Evolutionary conservation across 2,329 filamentous ascomycete species (phyloP).

Genomic region (Aspergillus ibericus): DNA sequence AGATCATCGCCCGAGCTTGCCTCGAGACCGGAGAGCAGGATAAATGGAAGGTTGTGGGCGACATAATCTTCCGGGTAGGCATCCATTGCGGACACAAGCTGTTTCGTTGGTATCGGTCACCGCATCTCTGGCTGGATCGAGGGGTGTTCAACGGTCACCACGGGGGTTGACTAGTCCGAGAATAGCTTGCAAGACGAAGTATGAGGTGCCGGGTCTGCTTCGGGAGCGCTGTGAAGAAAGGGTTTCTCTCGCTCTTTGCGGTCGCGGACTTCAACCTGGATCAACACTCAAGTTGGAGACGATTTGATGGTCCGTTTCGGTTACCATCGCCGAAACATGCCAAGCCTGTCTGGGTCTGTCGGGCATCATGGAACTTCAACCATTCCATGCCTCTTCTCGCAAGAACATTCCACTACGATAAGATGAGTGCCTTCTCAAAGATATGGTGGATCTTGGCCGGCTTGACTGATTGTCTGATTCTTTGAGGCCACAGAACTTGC

Average conservation of each 20-base stretch:
- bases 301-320: background rate
- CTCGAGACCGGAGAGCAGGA: constrained; percentile 76
- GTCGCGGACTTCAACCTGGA: background rate
- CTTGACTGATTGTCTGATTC: background rate
- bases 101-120: constrained; percentile 28
- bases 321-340: constrained; percentile 8
- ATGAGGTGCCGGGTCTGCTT: background rate
- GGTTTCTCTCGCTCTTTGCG: background rate
- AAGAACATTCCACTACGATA: background rate
- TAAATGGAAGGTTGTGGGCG: constrained; percentile 80
- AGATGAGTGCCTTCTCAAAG: no score
- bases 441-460: background rate
- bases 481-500: background rate
- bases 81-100: constrained; percentile 44
- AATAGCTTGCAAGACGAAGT: background rate
- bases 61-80: constrained; percentile 65
- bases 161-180: background rate
- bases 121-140: constrained; percentile 30
- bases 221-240: background rate
- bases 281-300: background rate
- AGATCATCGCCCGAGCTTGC: constrained; percentile 35
- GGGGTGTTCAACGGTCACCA: constrained; percentile 5
- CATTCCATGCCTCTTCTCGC: background rate
- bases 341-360: constrained; percentile 1
- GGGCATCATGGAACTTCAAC: background rate